phyloP scores from a whole-genome alignment of 2,329 filamentous ascomycete species.

The Stenocarpella maydis region DNA sequence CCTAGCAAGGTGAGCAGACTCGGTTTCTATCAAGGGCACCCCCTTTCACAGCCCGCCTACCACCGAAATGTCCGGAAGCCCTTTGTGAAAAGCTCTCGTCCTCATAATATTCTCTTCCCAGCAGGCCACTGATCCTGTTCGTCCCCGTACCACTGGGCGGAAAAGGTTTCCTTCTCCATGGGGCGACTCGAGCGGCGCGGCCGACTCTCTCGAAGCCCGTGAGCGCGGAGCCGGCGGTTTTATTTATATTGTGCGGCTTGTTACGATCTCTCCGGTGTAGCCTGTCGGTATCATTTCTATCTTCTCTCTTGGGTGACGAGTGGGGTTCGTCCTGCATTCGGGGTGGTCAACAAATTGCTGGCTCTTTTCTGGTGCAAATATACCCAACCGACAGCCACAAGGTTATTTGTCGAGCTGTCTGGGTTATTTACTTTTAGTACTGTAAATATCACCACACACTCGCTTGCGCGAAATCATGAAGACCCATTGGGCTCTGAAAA shows the following conservation, averaged over 20 bases:
- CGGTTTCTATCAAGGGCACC: background rate
- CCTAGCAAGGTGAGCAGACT: background rate
- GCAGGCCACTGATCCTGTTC: slow-evolving; percentile 30
- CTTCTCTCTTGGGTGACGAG: background rate
- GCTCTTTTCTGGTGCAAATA: background rate
- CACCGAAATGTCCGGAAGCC: too few relatives aligned
- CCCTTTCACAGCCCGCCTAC: too few relatives aligned
- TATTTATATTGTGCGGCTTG: slow-evolving; percentile 10
- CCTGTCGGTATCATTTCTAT: background rate
- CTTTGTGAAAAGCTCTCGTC: background rate
- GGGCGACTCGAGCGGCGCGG: slow-evolving; percentile 26
- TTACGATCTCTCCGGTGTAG: slow-evolving; percentile 26
- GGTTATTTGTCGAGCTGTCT: background rate
- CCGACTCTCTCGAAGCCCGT: slow-evolving; percentile 11
- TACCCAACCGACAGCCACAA: too few relatives aligned
- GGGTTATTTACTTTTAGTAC: background rate
- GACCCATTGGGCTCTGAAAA: background rate
- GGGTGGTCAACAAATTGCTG: too few relatives aligned
- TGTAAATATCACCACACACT: background rate
- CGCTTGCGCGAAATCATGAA: background rate
- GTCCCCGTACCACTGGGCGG: slow-evolving; percentile 19
- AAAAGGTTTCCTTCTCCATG: slow-evolving; percentile 20
- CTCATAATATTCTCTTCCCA: slow-evolving; percentile 18
- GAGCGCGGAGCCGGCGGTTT: slow-evolving; percentile 32
- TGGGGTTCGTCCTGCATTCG: background rate